Evolutionary conservation across 257 asterid genomes (phyloP).

Genomic region (Linderniella brevidens): DNA sequence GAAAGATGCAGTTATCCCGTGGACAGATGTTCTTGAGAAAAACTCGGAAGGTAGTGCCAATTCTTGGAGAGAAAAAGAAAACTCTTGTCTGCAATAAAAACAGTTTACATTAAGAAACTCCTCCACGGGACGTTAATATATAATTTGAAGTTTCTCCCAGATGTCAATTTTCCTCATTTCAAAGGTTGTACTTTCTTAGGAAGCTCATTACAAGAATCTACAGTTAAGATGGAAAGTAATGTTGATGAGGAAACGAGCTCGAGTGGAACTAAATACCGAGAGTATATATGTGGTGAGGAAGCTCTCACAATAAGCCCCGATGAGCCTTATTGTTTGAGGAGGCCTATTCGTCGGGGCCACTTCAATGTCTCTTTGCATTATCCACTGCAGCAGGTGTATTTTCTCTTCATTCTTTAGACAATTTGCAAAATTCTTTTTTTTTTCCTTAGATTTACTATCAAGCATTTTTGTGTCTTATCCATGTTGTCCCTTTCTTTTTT

Average conservation of each 20-base stretch:
- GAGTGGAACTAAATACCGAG: constrained; percentile 38
- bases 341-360: constrained; percentile 97
- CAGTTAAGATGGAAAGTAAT: constrained; percentile 23
- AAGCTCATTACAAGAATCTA: constrained; percentile 22
- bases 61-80: too few relatives aligned
- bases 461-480: background rate
- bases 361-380: constrained; percentile 76
- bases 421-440: constrained; percentile 3
- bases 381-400: constrained; percentile 72
- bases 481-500: background rate
- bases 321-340: constrained; percentile 81
- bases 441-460: background rate
- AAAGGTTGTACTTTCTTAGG: constrained; percentile 12
- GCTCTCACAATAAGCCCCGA: constrained; percentile 64
- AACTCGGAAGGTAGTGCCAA: constrained; percentile 17
- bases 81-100: too few relatives aligned
- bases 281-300: constrained; percentile 86
- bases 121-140: background rate
- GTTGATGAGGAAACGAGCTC: constrained; percentile 28
- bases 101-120: too few relatives aligned
- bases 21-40: constrained; percentile 70
- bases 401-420: background rate
- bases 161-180: background rate
- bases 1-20: constrained; percentile 56
- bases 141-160: background rate